These are phyloP conservation scores for Diaporthe vexans DNA, from an alignment of 2,329 filamentous ascomycete genomes.

Conservation along the genomic window DNA sequence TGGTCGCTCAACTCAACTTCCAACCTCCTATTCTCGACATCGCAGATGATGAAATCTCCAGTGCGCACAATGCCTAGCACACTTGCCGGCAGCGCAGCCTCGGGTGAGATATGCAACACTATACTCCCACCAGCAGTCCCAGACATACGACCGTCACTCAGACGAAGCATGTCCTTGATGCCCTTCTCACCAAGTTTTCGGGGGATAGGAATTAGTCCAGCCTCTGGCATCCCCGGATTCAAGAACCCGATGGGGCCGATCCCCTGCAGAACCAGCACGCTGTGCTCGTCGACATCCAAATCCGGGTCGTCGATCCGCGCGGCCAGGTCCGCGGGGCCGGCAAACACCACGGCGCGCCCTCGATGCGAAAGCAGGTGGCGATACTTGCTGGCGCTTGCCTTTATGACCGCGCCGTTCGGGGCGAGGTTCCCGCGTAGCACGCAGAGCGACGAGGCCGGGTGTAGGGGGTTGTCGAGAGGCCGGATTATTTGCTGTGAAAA, in stretches of 20 bases:
- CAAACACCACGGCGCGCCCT: constrained; percentile 73
- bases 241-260: constrained; percentile 83
- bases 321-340: constrained; percentile 81
- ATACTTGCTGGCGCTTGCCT: constrained; percentile 89
- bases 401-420: constrained; percentile 86
- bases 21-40: constrained; percentile 76
- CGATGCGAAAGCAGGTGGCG: constrained; percentile 65
- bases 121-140: constrained; percentile 93
- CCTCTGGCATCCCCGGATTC: constrained; percentile 94
- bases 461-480: constrained; percentile 75
- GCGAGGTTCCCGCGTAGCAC: constrained; percentile 88
- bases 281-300: constrained; percentile 72
- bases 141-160: constrained; percentile 90
- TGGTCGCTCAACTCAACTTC: constrained; percentile 74
- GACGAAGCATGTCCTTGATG: constrained; percentile 83
- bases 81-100: constrained; percentile 81
- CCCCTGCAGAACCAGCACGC: constrained; percentile 85
- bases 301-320: constrained; percentile 68
- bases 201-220: constrained; percentile 73
- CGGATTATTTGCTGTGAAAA: constrained; percentile 67
- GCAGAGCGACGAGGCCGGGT: constrained; percentile 82
- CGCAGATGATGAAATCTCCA: constrained; percentile 84
- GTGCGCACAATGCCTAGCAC: constrained; percentile 83
- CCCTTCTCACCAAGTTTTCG: constrained; percentile 83
- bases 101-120: constrained; percentile 88